These are phyloP conservation scores for Cutaneotrichosporon sp. DNA, from an alignment of 1,284 basidiomycete species.

Conservation along the genomic window DNA sequence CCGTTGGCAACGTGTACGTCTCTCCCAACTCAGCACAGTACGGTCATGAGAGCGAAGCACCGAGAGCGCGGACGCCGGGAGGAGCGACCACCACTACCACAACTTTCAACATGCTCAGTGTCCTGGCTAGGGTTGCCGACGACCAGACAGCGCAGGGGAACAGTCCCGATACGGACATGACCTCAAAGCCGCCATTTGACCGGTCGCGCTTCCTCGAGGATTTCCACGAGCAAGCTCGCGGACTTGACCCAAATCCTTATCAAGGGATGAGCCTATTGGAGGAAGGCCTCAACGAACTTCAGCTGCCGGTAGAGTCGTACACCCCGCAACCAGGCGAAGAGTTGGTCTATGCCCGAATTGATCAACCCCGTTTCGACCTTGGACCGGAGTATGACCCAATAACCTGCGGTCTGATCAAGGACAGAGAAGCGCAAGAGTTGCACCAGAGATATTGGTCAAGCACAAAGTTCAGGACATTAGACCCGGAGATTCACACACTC, in stretches of 20 bases:
- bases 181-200: slow-evolving; percentile 3
- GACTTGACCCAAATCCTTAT: slow-evolving; percentile 19
- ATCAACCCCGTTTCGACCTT: slow-evolving; percentile 18
- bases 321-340: slow-evolving; percentile 14
- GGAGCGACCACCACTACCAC: not conserved
- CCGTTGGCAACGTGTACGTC: not conserved
- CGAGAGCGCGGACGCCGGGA: not conserved
- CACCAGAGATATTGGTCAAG: slow-evolving; percentile 16
- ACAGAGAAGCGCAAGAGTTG: slow-evolving; percentile 12
- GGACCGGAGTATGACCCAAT: slow-evolving; percentile 15
- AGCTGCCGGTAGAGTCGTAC: not conserved
- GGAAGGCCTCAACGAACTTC: slow-evolving; percentile 5
- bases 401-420: slow-evolving; percentile 3
- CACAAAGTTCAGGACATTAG: slow-evolving; percentile 15
- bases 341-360: slow-evolving; percentile 17
- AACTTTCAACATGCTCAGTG: slow-evolving; percentile 19
- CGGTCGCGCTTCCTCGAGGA: slow-evolving; percentile 10
- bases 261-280: slow-evolving; percentile 19
- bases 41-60: not conserved
- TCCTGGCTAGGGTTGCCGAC: slow-evolving; percentile 19
- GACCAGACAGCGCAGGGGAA: slow-evolving; percentile 2
- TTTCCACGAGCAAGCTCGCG: slow-evolving; percentile 12
- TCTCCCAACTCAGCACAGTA: not conserved
- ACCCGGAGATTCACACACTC: slow-evolving; percentile 17
- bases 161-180: not conserved